Evolutionary conservation across 2,329 filamentous ascomycete genomes (phyloP).

Genomic region (Lecanicillium sp.): DNA sequence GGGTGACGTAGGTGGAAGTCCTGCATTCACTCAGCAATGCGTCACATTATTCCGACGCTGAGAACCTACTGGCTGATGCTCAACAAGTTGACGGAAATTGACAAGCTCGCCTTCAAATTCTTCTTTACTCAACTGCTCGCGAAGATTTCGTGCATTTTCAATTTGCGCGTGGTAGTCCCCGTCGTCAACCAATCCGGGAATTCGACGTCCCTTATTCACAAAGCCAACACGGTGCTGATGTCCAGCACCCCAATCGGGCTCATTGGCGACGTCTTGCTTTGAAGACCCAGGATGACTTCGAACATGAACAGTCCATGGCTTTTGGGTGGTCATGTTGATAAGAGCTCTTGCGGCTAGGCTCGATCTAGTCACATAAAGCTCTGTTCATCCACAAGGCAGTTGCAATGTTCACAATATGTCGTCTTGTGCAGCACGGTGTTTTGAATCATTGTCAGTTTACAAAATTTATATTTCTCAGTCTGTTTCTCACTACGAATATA

Average conservation of each 20-base stretch:
- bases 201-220: slow-evolving; percentile 29
- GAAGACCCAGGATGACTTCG: slow-evolving; percentile 32
- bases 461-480: too few species aligned
- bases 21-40: slow-evolving; percentile 17
- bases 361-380: not conserved
- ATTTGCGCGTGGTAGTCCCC: slow-evolving; percentile 4
- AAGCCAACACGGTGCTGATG: slow-evolving; percentile 36
- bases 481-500: too few species aligned
- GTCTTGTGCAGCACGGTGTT: too few species aligned
- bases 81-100: slow-evolving; percentile 33
- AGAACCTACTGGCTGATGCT: slow-evolving; percentile 4
- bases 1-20: slow-evolving; percentile 39
- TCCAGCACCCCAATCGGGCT: slow-evolving; percentile 35
- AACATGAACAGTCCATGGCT: slow-evolving; percentile 9
- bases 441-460: too few species aligned
- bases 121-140: slow-evolving; percentile 4
- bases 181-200: slow-evolving; percentile 24
- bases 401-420: too few species aligned
- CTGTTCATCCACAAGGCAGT: too few species aligned
- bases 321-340: not conserved
- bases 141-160: slow-evolving; percentile 9
- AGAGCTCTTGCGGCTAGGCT: not conserved
- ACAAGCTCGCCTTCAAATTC: slow-evolving; percentile 25
- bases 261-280: slow-evolving; percentile 32
- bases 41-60: not conserved